These are phyloP conservation scores for Melampsora larici-populina DNA, from an alignment of 1,284 basidiomycete species.

Conservation along the genomic window DNA sequence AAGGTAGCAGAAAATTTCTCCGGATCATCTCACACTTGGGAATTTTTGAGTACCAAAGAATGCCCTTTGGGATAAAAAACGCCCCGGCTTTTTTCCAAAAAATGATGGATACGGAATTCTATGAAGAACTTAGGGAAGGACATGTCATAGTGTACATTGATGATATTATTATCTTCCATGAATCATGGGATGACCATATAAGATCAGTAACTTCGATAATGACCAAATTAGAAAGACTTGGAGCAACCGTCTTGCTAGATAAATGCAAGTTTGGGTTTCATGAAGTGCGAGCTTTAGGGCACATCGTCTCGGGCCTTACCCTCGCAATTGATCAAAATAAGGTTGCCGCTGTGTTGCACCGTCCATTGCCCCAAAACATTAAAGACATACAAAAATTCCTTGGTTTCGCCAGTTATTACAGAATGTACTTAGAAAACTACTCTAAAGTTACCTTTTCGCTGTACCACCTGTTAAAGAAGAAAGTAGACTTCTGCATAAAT, in stretches of 20 bases:
- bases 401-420: too few relatives aligned
- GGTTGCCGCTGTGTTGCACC: neutral
- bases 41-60: too few relatives aligned
- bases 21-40: too few relatives aligned
- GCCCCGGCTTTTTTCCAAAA: neutral
- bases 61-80: neutral
- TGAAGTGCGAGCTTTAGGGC: conserved; percentile 59
- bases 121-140: too few relatives aligned
- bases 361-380: neutral
- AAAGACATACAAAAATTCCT: neutral
- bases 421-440: too few relatives aligned
- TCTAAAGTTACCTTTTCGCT: too few relatives aligned
- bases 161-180: neutral
- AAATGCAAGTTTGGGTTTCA: neutral
- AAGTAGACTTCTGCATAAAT: neutral
- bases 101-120: too few relatives aligned
- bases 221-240: neutral
- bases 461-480: neutral
- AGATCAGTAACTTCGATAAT: neutral
- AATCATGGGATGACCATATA: neutral
- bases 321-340: too few relatives aligned
- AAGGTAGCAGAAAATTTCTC: too few relatives aligned
- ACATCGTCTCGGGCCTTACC: conserved; percentile 55
- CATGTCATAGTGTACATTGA: too few relatives aligned
- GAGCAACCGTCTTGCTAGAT: neutral